These are phyloP conservation scores for Talinum fruticosum DNA, from an alignment of 148 eudicot genomes.

Conservation along the genomic window DNA sequence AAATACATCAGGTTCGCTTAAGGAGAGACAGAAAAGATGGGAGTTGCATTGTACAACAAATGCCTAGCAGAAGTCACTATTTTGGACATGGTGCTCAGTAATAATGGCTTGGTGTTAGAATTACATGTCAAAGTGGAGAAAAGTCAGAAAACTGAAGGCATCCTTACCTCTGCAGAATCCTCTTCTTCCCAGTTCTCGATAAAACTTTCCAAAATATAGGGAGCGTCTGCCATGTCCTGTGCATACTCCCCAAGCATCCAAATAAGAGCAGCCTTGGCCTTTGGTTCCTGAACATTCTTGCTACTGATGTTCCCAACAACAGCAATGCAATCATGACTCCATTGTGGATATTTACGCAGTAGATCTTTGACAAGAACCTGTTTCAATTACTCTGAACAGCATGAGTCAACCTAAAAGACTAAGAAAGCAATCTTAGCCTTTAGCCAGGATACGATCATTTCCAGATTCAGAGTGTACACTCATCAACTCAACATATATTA, in stretches of 20 bases:
- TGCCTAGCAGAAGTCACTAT: not conserved
- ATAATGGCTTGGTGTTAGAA: not conserved
- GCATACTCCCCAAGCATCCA: conserved; percentile 99
- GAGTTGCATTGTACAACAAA: not conserved
- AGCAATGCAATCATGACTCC: conserved; percentile 99
- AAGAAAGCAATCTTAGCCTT: conserved; percentile 1
- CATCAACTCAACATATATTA: too few species aligned
- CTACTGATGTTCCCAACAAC: conserved; percentile 98
- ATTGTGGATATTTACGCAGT: conserved; percentile 97
- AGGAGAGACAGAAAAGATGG: not conserved
- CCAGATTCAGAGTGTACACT: too few species aligned
- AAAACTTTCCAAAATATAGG: conserved; percentile 78
- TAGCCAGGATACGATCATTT: not conserved
- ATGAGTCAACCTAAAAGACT: conserved; percentile 10
- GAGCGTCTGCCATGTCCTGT: conserved; percentile 97
- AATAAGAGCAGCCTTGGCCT: conserved; percentile 98
- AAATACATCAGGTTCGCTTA: not conserved
- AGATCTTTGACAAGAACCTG: conserved; percentile 98
- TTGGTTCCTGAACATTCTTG: conserved; percentile 96
- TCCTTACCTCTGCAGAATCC: conserved; percentile 81
- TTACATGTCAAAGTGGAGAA: not conserved
- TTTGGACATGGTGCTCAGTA: not conserved
- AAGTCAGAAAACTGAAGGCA: conserved; percentile 17
- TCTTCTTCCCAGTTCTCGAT: conserved; percentile 96
- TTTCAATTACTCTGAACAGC: conserved; percentile 14